phyloP scores from a whole-genome alignment of 106 monocot genomes.

The Allium sativum region DNA sequence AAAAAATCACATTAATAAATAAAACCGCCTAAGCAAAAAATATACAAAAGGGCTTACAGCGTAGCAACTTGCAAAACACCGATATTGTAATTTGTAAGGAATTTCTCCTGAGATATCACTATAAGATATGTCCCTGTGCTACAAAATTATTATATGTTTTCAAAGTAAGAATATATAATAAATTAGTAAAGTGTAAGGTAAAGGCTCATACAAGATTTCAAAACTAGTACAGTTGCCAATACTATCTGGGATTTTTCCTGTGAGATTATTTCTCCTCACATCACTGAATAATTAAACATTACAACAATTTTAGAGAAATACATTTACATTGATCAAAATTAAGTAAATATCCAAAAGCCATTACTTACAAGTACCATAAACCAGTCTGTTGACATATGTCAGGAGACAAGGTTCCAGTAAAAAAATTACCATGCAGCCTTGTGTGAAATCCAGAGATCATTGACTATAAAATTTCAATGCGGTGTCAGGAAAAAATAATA shows the following conservation, averaged over 20 bases:
- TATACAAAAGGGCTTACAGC: conserved; percentile 34
- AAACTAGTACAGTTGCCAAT: conserved; percentile 99
- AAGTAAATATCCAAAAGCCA: too few relatives aligned
- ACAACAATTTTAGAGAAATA: not conserved
- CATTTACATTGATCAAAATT: not conserved
- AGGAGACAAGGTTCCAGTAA: conserved; percentile 74
- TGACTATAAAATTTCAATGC: too few relatives aligned
- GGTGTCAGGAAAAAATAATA: too few relatives aligned
- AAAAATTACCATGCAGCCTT: conserved; percentile 69
- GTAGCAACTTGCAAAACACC: conserved; percentile 99
- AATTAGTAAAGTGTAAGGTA: not conserved
- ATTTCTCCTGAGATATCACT: conserved; percentile 89
- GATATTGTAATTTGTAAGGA: conserved; percentile 95
- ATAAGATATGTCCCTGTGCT: conserved; percentile 96
- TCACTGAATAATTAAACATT: conserved; percentile 56
- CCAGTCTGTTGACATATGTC: conserved; percentile 96
- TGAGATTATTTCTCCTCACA: conserved; percentile 84
- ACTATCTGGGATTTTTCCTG: conserved; percentile 75
- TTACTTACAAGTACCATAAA: conserved; percentile 96
- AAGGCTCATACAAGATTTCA: conserved; percentile 50
- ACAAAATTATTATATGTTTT: too few relatives aligned
- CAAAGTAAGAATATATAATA: not conserved
- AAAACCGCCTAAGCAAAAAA: too few relatives aligned
- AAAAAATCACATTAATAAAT: too few relatives aligned
- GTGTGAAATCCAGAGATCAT: conserved; percentile 13